Base-by-base conservation (phyloP, 306 rosid genomes). In the Corylus heterophylla region DNA sequence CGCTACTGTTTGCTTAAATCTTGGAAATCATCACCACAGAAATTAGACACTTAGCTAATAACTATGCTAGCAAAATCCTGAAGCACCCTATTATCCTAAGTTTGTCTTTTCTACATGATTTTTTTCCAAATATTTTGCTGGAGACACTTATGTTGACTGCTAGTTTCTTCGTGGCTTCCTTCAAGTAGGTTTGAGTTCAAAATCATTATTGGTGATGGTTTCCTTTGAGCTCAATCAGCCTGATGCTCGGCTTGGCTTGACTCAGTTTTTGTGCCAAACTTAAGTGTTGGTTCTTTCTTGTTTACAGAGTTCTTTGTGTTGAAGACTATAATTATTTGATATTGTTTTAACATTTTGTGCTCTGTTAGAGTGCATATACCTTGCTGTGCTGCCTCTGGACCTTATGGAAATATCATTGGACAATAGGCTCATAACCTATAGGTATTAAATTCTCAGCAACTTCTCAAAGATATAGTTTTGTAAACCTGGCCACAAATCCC, bases 391-490 rank as follows among this genome's bases (percentile, higher is more conserved):
- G 49, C 87, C 79, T 82, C 86, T 77, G 80, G 86, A 69, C 80
- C 82, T 74, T 82, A 73, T 86, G 87, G 84, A 83, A 86, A 80
- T 71, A 76, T 78, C 86, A 86, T 74, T 64, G 86, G 86, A 89
- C 84, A 64, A 76, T 80, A 75, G 70, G 81, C 77, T 44, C 76
- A 78, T 80, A 72, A 83, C 79, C 71, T 73, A 81, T 87, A 85
- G 91, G 91, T 85, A 85, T 83, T 85, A 68, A 73, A 80, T 81
- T 81, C 84, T 79, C 77, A 50, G 84, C 85, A 73, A 2, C 68
- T 61, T 44, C 76, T 80, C 49, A 81, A 75, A 78, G 83, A 71
- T 82, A 83, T 75, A 83, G 79, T 76, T 83, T 71, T 80, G 81
- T 83, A 74, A 83, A 71, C 78, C 61, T 85, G 85, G 83, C 86